These are phyloP conservation scores for Blastomyces emzantsi DNA, from an alignment of 2,329 filamentous ascomycete species.

Conservation along the genomic window DNA sequence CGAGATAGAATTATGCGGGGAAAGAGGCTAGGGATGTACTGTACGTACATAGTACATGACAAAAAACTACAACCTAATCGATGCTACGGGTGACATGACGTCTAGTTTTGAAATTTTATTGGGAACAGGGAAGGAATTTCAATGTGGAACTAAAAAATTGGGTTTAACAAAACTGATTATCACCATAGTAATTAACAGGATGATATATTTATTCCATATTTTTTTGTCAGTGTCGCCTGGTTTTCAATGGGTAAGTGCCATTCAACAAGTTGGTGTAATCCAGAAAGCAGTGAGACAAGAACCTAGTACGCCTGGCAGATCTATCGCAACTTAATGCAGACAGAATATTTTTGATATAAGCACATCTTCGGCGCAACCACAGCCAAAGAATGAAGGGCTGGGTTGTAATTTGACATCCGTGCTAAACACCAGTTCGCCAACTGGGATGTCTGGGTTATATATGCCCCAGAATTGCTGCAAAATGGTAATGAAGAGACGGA, in stretches of 20 bases:
- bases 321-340: conserved; percentile 15
- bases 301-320: conserved; percentile 38
- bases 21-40: background rate
- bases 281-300: conserved; percentile 27
- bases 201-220: background rate
- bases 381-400: conserved; percentile 61
- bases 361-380: conserved; percentile 99
- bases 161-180: background rate
- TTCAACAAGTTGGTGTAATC: conserved; percentile 19
- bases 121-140: background rate
- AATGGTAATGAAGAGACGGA: background rate
- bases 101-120: background rate
- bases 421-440: conserved; percentile 45
- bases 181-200: background rate
- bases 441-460: too few species aligned
- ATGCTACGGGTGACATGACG: too few species aligned
- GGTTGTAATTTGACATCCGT: conserved; percentile 99
- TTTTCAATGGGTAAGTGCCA: conserved; percentile 40
- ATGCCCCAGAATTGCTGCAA: background rate
- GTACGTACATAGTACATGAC: too few species aligned
- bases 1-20: background rate
- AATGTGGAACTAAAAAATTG: background rate
- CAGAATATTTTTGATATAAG: conserved; percentile 53
- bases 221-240: conserved; percentile 28
- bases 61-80: too few species aligned